A percentile compares a stretch with the other conserved stretches of the same genome.
Conservation (phyloP, 257 asterid genomes). For the Nemophila menziesii region DNA sequence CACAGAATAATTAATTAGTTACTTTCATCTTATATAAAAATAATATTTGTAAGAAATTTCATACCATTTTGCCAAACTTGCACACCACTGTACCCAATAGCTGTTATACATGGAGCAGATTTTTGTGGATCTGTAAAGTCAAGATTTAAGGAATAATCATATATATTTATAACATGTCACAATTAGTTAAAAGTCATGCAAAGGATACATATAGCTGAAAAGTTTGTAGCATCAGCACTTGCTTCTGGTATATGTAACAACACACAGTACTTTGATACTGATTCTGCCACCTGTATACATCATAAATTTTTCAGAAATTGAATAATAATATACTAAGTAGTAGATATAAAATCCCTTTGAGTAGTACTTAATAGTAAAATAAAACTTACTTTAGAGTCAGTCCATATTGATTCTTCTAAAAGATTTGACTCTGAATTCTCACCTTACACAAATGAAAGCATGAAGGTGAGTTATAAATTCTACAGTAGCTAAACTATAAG, state of each 20-base stretch:
- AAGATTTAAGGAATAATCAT: slow-evolving; percentile 33
- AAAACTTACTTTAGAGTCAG: slow-evolving; percentile 49
- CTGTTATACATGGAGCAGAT: slow-evolving; percentile 74
- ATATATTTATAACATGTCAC: background rate
- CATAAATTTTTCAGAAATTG: background rate
- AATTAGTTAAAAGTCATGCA: background rate
- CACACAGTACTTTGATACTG: slow-evolving; percentile 65
- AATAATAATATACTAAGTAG: background rate
- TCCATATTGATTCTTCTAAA: slow-evolving; percentile 63
- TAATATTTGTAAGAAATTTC: background rate
- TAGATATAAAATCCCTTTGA: background rate
- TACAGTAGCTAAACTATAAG: background rate
- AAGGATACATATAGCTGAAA: slow-evolving; percentile 90
- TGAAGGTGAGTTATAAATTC: slow-evolving; percentile 4
- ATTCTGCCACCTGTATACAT: slow-evolving; percentile 56
- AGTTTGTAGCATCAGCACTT: slow-evolving; percentile 60
- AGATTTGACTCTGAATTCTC: slow-evolving; percentile 46
- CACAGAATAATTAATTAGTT: slow-evolving; percentile 2
- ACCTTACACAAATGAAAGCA: slow-evolving; percentile 28
- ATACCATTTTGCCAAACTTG: slow-evolving; percentile 76
- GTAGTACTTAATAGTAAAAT: slow-evolving; percentile 3
- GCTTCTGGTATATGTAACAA: slow-evolving; percentile 74
- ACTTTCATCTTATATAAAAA: background rate
- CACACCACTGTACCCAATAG: slow-evolving; percentile 71
- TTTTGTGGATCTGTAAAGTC: slow-evolving; percentile 58